Evolutionary conservation across 768 basidiomycete genomes (phyloP).

Genomic region (Mycena sanguinolenta): DNA sequence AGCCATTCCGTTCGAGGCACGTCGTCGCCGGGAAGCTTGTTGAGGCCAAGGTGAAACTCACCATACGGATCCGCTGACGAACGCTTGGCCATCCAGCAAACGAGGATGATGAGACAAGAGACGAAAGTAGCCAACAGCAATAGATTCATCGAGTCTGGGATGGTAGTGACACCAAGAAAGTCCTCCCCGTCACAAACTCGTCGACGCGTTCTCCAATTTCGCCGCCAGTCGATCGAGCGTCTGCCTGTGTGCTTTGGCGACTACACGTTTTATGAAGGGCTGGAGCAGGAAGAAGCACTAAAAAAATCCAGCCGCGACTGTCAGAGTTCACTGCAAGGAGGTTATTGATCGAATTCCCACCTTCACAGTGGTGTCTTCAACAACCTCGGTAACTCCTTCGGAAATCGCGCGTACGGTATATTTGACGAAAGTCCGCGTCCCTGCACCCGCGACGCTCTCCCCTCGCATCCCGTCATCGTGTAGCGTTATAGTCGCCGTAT

Average conservation of each 20-base stretch:
- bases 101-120: constrained; percentile 10
- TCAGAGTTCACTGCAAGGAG: neutral
- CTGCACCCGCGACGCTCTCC: constrained; percentile 42
- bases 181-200: neutral
- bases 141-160: constrained; percentile 5
- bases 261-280: constrained; percentile 49
- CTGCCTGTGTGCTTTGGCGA: constrained; percentile 45
- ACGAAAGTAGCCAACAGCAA: constrained; percentile 4
- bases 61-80: constrained; percentile 65
- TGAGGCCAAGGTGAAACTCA: constrained; percentile 68
- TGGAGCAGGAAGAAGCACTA: constrained; percentile 52
- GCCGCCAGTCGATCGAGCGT: constrained; percentile 44
- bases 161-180: neutral
- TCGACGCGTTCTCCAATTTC: constrained; percentile 36
- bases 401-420: constrained; percentile 37
- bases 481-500: constrained; percentile 37
- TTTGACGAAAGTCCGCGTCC: constrained; percentile 41
- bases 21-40: constrained; percentile 51
- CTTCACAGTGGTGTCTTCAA: constrained; percentile 44
- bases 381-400: constrained; percentile 40
- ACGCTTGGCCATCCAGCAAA: constrained; percentile 24
- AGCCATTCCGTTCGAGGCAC: constrained; percentile 71
- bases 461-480: constrained; percentile 43
- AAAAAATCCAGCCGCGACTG: neutral
- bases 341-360: constrained; percentile 40